These are phyloP conservation scores for Dendrocalamus sinicus DNA, from an alignment of 176 grass and related monocot genomes.

Conservation along the genomic window DNA sequence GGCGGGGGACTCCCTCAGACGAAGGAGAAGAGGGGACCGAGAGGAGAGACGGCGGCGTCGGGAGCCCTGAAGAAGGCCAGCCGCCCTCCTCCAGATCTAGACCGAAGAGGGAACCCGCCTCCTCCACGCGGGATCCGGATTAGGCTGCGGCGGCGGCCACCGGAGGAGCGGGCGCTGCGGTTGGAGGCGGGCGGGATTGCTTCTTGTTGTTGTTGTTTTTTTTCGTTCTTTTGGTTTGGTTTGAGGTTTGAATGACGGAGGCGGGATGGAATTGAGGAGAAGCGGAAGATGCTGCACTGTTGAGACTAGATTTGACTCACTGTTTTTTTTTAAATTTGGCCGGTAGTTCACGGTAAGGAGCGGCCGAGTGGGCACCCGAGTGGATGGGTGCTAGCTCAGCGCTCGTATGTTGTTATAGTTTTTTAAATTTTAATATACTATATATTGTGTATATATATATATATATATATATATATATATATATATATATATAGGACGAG, in stretches of 20 bases:
- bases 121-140: not conserved
- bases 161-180: not conserved
- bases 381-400: no score
- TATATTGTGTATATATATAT: no score
- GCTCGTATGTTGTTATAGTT: no score
- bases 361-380: no score
- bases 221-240: not conserved
- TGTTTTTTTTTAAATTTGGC: no score
- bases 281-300: no score
- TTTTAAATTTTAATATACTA: no score
- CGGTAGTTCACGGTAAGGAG: no score
- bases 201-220: no score
- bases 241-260: constrained; percentile 32
- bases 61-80: not conserved
- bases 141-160: constrained; percentile 9
- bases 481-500: no score
- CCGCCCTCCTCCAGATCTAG: not conserved
- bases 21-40: not conserved
- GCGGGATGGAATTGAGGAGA: constrained; percentile 19
- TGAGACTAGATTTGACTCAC: no score
- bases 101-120: not conserved
- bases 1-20: not conserved
- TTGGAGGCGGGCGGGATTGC: not conserved
- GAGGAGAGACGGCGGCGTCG: not conserved
- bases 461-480: no score